A percentile compares a stretch with the other conserved stretches of the same genome.
These are phyloP conservation scores for Xanthoconium purpureum DNA, from an alignment of 768 basidiomycete species.

Conservation along the genomic window DNA sequence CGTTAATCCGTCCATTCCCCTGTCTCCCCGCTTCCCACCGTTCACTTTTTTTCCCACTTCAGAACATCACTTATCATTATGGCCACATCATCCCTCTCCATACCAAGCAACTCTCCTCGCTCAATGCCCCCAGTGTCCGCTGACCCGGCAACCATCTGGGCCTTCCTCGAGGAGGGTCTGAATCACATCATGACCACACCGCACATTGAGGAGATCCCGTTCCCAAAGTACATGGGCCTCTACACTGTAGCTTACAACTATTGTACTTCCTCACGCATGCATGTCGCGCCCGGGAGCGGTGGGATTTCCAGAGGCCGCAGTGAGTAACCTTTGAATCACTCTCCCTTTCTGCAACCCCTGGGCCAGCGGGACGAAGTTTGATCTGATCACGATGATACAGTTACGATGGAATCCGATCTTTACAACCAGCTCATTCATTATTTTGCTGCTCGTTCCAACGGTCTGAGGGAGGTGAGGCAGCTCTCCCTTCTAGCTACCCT, in stretches of 20 bases:
- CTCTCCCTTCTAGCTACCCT: constrained; percentile 20
- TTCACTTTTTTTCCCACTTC: too few species aligned
- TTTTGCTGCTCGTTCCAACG: constrained; percentile 78
- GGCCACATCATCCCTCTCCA: constrained; percentile 30
- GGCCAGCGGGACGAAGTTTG: too few species aligned
- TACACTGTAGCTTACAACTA: constrained; percentile 98
- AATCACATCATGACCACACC: constrained; percentile 94
- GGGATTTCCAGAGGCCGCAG: constrained; percentile 47
- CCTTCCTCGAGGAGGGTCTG: constrained; percentile 79
- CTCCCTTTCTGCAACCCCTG: too few species aligned
- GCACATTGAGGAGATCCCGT: too few species aligned
- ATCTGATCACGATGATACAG: too few species aligned
- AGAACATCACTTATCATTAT: too few species aligned
- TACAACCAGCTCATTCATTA: constrained; percentile 94
- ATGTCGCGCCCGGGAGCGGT: constrained; percentile 39
- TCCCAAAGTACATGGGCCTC: constrained; percentile 81
- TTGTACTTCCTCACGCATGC: constrained; percentile 87
- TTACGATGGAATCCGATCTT: constrained; percentile 95
- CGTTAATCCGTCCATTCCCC: too few species aligned
- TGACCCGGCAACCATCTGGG: constrained; percentile 84
- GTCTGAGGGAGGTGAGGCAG: constrained; percentile 55
- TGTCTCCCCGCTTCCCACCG: too few species aligned
- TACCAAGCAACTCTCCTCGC: constrained; percentile 32
- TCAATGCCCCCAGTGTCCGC: constrained; percentile 65
- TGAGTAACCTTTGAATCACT: constrained; percentile 42